phyloP scores from a whole-genome alignment of 2,329 filamentous ascomycete species.

The Scedosporium aurantiacum region DNA sequence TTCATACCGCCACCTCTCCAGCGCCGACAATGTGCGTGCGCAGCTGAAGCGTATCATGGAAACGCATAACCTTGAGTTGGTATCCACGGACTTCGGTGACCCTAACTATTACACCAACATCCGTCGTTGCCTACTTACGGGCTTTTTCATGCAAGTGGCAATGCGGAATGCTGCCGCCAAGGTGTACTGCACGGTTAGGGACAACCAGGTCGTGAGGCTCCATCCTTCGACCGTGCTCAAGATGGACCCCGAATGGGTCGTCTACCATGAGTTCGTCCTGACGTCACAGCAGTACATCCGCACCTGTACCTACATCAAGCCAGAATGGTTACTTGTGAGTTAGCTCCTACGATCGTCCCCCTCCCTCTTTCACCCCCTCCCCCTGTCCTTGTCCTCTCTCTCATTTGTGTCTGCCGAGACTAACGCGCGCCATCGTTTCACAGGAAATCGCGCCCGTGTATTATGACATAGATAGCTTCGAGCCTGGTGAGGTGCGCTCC shows the following conservation, averaged over 20 bases:
- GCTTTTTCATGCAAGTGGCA: constrained; percentile 99
- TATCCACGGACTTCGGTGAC: constrained; percentile 84
- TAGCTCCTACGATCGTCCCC: neutral
- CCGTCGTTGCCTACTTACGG: constrained; percentile 76
- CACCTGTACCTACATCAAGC: constrained; percentile 80
- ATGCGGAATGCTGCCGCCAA: constrained; percentile 85
- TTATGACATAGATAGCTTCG: constrained; percentile 76
- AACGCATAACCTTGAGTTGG: constrained; percentile 70
- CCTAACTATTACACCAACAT: constrained; percentile 99
- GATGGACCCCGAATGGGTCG: constrained; percentile 87
- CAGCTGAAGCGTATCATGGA: constrained; percentile 98
- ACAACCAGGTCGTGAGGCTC: constrained; percentile 84
- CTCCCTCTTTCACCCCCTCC: neutral
- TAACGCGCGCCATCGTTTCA: neutral
- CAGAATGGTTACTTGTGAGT: constrained; percentile 84
- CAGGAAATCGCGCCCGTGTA: constrained; percentile 90
- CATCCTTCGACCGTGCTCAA: constrained; percentile 87
- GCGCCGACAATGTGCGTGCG: constrained; percentile 84
- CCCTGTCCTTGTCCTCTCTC: neutral
- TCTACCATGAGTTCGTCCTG: constrained; percentile 97
- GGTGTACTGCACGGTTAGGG: constrained; percentile 90
- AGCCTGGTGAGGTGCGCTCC: constrained; percentile 75
- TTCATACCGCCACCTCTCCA: constrained; percentile 75
- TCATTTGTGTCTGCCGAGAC: constrained; percentile 1
- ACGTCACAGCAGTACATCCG: constrained; percentile 98